Evolutionary conservation across 225 moss, liverwort and hornwort genomes (phyloP), one percentile per base, ranked within the genome.

Genomic region (Sphagnum contortum): DNA sequence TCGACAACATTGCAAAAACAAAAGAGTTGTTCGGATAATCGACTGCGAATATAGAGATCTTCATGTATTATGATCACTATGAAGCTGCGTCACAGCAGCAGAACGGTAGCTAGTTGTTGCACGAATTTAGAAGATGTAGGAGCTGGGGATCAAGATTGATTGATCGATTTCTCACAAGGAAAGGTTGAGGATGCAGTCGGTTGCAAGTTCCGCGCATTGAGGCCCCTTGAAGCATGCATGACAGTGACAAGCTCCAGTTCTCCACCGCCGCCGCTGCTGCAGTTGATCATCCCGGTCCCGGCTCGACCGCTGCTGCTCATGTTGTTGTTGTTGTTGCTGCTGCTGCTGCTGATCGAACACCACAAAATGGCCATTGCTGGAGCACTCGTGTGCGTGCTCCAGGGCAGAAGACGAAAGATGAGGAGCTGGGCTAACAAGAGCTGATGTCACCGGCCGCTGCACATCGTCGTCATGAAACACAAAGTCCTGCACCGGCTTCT

Each of bases 311-410:
- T 29, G 29, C 5, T 47, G n/a, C 44, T 57, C 54, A 8, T 45
- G 3, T 11, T 45, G 5, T 3, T 8, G 29, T 47, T 59, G 62
- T 48, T 57, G 49, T 65, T 47, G 61, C 12, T 13, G 12, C 4
- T 49, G 62, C 51, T 57, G 49, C 68, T 47, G 61, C 12, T 13
- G 12, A 7, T 49, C 58, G 56, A 10, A 45, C 13, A 74, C 3
- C 45, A 81, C 81, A 61, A 73, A 85, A 9, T 78, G 78, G 73
- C 84, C 84, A 67, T 85, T 85, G 64, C 84, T 78, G n/a, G 76
- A 76, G 57, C 84, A 85, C 2, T 48, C 51, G 53, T 81, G 78
- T 59, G 72, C 14, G 67, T 85, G 84, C 50, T 81, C 74, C 12
- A 61, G 66, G 9, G 73, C 73, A 5, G 59, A 65, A 55, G 67